These are phyloP conservation scores for Aspergillus arachidicola DNA, from an alignment of 2,329 filamentous ascomycete species.

Conservation along the genomic window DNA sequence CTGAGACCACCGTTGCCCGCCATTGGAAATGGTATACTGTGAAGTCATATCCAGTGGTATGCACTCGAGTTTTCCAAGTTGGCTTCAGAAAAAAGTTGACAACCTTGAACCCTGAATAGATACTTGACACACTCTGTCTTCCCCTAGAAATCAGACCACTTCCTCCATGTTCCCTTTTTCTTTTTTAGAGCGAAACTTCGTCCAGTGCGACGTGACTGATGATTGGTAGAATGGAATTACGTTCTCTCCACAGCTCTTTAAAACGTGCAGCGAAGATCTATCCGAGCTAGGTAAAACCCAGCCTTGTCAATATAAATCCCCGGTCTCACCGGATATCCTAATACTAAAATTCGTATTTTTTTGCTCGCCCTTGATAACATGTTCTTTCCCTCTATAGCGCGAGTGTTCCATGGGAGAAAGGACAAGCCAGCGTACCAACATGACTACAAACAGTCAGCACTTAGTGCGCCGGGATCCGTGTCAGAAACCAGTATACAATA, in stretches of 20 bases:
- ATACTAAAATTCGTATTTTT: neutral
- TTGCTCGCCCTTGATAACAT: neutral
- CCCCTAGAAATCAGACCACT: no score
- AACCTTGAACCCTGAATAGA: no score
- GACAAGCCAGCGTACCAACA: neutral
- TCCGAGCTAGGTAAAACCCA: neutral
- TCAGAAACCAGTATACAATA: neutral
- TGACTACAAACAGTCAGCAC: neutral
- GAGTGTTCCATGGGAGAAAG: neutral
- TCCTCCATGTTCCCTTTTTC: no score
- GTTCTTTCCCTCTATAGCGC: neutral
- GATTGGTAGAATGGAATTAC: neutral
- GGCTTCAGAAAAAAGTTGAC: no score
- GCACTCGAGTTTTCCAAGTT: no score
- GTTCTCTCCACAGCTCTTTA: neutral
- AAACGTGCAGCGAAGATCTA: neutral
- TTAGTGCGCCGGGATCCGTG: no score
- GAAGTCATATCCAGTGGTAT: no score
- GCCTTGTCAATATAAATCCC: neutral
- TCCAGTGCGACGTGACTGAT: no score
- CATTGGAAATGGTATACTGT: neutral
- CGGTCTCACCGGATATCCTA: no score
- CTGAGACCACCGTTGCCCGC: no score
- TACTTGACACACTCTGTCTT: no score
- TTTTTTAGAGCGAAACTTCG: no score